Base-by-base conservation (phyloP, 331 rosid genomes). In the Cydonia oblonga region DNA sequence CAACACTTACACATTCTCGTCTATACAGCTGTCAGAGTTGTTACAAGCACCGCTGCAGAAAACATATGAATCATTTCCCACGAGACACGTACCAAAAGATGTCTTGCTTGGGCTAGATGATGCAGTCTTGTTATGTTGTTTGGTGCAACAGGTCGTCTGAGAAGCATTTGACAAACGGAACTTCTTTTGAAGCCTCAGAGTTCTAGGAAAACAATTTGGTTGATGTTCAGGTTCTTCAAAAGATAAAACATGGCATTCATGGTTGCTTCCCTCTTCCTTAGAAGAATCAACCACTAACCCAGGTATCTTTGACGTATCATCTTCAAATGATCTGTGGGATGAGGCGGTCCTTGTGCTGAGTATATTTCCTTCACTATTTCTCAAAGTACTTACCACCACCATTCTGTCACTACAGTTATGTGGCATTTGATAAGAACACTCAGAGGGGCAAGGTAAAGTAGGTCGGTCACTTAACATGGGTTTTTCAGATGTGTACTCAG, bases 291-390 rank as follows among this genome's bases (percentile, higher is more conserved):
- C 83, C 66, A 77, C 67, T 44, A 86, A 66, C 66, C 66, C 80
- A n/a, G 90, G 77, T 33, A 67, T 61, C 78, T 72, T 84, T 6
- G 82, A 78, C 56, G 71, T 32, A 65, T 76, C 87, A 16, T 71
- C 72, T 73, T 74, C 83, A 61, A 68, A 81, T n/a, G 87, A 62
- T 69, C 75, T 64, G 28, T 58, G 67, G 71, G 79, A 64, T 28
- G 84, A 13, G 58, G 81, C 68, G 12, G 87, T 82, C 75, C 79
- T 86, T 46, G 95, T 85, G 80, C 90, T 79, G 62, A 83, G 85
- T 66, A 80, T 62, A 72, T 89, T 89, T 67, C 89, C 93, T 67
- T 86, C 92, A 6, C 80, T 78, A 61, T 82, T 82, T 83, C 92
- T 86, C 74, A 83, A 77, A 42, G 92, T 68, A 60, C 81, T 79